Evolutionary conservation across 2,329 filamentous ascomycete genomes (phyloP), one percentile per base, ranked within the genome.

Genomic region (Lizonia empirigonia): DNA sequence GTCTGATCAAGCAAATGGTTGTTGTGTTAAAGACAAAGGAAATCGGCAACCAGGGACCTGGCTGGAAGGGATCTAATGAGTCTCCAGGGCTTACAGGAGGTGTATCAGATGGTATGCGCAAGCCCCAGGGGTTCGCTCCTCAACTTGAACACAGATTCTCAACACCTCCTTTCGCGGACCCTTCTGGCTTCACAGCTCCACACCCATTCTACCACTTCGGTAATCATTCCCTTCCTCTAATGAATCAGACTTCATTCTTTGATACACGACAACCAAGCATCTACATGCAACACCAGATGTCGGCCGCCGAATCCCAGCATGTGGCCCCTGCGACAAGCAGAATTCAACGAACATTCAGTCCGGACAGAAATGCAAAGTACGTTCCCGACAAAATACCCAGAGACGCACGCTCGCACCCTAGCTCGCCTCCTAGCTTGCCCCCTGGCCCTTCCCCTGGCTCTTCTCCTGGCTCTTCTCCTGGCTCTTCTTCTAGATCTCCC

Each of bases 11-110:
- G n/a, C 7, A 18, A 5, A 7, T 36, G 8, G 47, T 56, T 15
- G 38, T 41, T 12, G 32, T 18, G 1, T 18, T 47, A 16, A 39
- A 32, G 18, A 24, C 2, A 6, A 49, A 33, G 29, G 44, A 32
- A n/a, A 16, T 36, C 10, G 45, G 45, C 15, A 37, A 46, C 32
- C 37, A 19, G 19, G 19, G 46, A n/a, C 33, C 46, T 20, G 35
- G 48, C 1, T 44, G 26, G 34, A 26, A 40, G 8, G 13, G 24
- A 18, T 39, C 34, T 15, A 6, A 5, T 16, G 13, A 24, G 4
- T 4, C 7, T 1, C 37, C 18, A 9, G 12, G 13, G 12, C 12
- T 37, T n/a, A 10, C 10, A 5, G 7, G 7, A 39, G 23, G 2
- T 15, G 12, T 22, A 3, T 10, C 35, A 3, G n/a, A n/a, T 16